Base-by-base conservation (phyloP, 2,329 filamentous ascomycete genomes). In the Penicillium brasilianum region DNA sequence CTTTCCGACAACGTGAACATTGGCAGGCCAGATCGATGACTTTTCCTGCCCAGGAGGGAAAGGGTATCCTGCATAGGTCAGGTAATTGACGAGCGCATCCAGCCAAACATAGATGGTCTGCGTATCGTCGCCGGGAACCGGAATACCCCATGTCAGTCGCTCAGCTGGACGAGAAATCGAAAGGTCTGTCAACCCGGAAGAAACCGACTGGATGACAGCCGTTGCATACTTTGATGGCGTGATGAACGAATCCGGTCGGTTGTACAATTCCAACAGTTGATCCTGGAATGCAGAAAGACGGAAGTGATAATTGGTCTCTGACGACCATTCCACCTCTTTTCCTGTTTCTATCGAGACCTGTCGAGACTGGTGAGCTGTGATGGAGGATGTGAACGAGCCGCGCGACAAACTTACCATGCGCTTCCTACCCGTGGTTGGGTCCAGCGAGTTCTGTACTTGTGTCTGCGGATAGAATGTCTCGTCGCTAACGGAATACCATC, bases 101-200 rank as follows among this genome's bases (percentile, higher is more conserved):
- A 99, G 85, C 95, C 95, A 99, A 34, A 99, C 96, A 72, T 99
- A 99, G 60, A 99, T 94, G 2, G 93, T 98, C 77, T 98, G 95
- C 18, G 82, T 86, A 0, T 85, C 81, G 71, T 99, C 95, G 56
- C 88, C 89, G 0, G 95, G 95, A 28, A 97, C 95, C 7, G 84
- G 88, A 59, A 99, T 90, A 3, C 95, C 95, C 95, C 95, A 99
- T 25, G 82, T 85, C 43, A 98, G 78, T 51, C 95, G 86, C 57
- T 89, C 87, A 3, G 85, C 82, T 0, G 95, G 95, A 30, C 96
- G 85, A 2, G 94, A 98, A 54, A 97, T 87, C 3, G 93, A 97
- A 14, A 99, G 83, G 74, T 99, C 95, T 70, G 91, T 87, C 1
- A 99, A 84, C 7, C 92, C 89, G 56, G 88, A 84, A 59, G 86